Conservation (phyloP, 148 eudicot genomes). For the Mesembryanthemum crystallinum region DNA sequence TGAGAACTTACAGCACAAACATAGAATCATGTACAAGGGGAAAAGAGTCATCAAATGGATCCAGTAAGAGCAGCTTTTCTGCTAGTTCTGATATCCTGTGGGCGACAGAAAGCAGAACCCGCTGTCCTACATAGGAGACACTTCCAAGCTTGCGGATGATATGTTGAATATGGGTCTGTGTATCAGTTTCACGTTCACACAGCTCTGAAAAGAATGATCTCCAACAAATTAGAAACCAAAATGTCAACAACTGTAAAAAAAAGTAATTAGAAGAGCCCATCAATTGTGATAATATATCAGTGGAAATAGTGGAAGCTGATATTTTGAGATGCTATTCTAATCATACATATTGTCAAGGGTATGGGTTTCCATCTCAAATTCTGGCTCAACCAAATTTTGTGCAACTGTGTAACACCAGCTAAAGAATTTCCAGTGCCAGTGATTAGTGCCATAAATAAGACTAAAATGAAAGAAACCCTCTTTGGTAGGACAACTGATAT, state of each 20-base stretch:
- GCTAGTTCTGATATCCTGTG: conserved; percentile 67
- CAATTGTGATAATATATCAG: not conserved
- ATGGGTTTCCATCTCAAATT: not conserved
- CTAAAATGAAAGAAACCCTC: not conserved
- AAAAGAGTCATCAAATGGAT: conserved; percentile 83
- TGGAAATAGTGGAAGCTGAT: not conserved
- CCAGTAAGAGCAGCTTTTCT: conserved; percentile 69
- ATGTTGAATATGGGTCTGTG: conserved; percentile 59
- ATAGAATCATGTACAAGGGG: conserved; percentile 56
- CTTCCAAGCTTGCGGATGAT: conserved; percentile 72
- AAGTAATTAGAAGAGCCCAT: not conserved
- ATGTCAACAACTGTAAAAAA: not conserved
- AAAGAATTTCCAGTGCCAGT: not conserved
- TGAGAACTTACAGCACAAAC: conserved; percentile 64
- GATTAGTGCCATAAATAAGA: not conserved
- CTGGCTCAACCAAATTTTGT: not conserved
- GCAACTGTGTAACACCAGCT: not conserved
- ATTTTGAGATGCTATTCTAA: not conserved
- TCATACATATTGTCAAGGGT: not conserved
- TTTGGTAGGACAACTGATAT: not conserved
- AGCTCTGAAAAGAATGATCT: conserved; percentile 34
- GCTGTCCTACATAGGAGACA: conserved; percentile 65
- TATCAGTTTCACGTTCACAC: conserved; percentile 37
- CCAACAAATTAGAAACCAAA: conserved; percentile 1
- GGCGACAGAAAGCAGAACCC: conserved; percentile 60